These are phyloP conservation scores for Trypanosoma boissoni DNA, from an alignment of 208 protist genomes.

Conservation along the genomic window DNA sequence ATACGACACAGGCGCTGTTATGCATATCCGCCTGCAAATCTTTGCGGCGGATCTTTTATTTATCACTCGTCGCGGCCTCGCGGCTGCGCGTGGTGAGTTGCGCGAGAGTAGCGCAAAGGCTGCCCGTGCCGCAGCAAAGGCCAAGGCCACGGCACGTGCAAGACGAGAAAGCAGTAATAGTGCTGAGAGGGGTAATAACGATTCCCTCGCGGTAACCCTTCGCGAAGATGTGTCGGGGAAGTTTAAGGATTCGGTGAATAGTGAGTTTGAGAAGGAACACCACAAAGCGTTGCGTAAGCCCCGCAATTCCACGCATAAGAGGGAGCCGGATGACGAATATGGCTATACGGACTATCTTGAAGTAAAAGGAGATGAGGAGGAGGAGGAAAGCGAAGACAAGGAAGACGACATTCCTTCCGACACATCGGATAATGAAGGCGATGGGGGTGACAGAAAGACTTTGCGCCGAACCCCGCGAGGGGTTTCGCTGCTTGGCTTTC, in stretches of 20 bases:
- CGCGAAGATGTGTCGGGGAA: too few relatives aligned
- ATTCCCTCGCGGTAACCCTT: too few relatives aligned
- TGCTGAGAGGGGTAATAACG: too few relatives aligned
- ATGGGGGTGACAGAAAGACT: not conserved
- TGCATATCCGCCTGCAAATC: slow-evolving; percentile 21
- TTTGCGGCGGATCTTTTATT: slow-evolving; percentile 13
- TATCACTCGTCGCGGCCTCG: not conserved
- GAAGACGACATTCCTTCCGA: not conserved
- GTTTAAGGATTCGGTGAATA: too few relatives aligned
- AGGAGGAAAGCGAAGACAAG: too few relatives aligned
- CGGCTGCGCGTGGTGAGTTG: not conserved
- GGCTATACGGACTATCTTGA: too few relatives aligned
- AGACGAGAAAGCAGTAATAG: too few relatives aligned
- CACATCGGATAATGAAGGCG: not conserved
- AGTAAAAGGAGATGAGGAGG: not conserved
- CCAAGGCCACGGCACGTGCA: not conserved
- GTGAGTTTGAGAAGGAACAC: too few relatives aligned
- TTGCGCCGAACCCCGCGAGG: slow-evolving; percentile 19
- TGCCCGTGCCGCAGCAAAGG: not conserved
- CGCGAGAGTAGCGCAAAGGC: not conserved
- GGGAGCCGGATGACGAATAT: too few relatives aligned
- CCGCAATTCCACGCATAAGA: too few relatives aligned
- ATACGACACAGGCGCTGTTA: slow-evolving; percentile 33
- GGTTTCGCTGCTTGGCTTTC: slow-evolving; percentile 43
- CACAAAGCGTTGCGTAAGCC: too few relatives aligned